phyloP scores from a whole-genome alignment of 2,329 filamentous ascomycete species.

The Cladosporium sp. region DNA sequence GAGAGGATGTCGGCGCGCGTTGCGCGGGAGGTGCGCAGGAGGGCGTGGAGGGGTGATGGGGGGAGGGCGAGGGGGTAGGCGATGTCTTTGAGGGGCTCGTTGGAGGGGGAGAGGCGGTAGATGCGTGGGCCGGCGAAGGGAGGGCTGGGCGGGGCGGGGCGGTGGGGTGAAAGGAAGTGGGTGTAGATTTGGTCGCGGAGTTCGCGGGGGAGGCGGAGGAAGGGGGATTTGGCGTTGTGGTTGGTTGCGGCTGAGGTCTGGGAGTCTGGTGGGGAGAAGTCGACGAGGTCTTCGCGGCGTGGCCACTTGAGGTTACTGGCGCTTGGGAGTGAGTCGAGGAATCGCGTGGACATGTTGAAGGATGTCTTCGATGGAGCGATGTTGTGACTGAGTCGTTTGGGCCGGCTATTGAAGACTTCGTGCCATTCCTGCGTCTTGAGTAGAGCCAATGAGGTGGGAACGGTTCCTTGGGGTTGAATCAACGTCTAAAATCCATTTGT shows the following conservation, averaged over 20 bases:
- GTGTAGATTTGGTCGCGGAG: slow-evolving; percentile 19
- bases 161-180: slow-evolving; percentile 13
- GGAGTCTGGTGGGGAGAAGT: background rate
- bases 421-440: too few relatives aligned
- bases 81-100: background rate
- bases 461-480: too few relatives aligned
- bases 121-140: slow-evolving; percentile 10
- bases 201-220: slow-evolving; percentile 20
- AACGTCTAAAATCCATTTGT: too few relatives aligned
- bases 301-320: background rate
- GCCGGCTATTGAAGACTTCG: background rate
- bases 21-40: slow-evolving; percentile 5
- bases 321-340: background rate
- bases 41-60: background rate
- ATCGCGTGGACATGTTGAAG: background rate
- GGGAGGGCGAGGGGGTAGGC: slow-evolving; percentile 1
- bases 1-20: slow-evolving; percentile 17
- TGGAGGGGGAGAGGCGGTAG: background rate
- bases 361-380: too few relatives aligned
- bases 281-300: background rate
- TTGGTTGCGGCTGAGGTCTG: background rate
- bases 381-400: too few relatives aligned
- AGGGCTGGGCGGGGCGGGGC: slow-evolving; percentile 8
- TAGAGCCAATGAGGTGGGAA: too few relatives aligned
- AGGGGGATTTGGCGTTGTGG: background rate